phyloP scores from a whole-genome alignment of 2,329 filamentous ascomycete genomes.

The Fusarium luffae region DNA sequence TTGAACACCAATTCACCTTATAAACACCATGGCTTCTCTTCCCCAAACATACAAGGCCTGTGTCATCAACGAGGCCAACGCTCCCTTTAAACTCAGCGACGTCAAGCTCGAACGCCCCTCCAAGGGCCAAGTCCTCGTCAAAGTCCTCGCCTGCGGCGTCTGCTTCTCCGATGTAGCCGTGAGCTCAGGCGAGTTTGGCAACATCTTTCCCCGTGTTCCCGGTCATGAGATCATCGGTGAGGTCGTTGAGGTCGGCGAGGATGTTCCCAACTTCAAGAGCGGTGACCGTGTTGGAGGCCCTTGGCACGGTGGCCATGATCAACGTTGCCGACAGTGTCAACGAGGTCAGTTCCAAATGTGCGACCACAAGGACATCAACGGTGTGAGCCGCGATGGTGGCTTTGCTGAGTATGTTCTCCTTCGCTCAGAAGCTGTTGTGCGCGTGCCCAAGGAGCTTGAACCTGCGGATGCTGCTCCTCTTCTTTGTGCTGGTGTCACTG shows the following conservation, averaged over 20 bases:
- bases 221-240: constrained; percentile 80
- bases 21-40: constrained; percentile 53
- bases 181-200: constrained; percentile 62
- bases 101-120: constrained; percentile 67
- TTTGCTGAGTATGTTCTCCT: constrained; percentile 73
- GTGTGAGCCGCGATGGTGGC: constrained; percentile 73
- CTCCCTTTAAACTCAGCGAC: constrained; percentile 68
- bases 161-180: constrained; percentile 71
- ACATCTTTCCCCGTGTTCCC: constrained; percentile 69
- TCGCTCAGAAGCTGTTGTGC: constrained; percentile 69
- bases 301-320: constrained; percentile 66
- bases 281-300: constrained; percentile 73
- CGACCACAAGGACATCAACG: constrained; percentile 70
- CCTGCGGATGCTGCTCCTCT: constrained; percentile 67
- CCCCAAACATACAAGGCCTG: constrained; percentile 76
- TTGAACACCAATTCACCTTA: background rate
- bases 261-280: constrained; percentile 67
- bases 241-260: constrained; percentile 68
- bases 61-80: constrained; percentile 64
- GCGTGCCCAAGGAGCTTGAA: constrained; percentile 63
- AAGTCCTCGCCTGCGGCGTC: constrained; percentile 77
- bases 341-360: constrained; percentile 76
- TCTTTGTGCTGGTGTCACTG: constrained; percentile 73
- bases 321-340: constrained; percentile 70
- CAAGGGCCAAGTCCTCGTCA: constrained; percentile 72